Evolutionary conservation across 768 basidiomycete genomes (phyloP).

Genomic region (Amanita thiersii): DNA sequence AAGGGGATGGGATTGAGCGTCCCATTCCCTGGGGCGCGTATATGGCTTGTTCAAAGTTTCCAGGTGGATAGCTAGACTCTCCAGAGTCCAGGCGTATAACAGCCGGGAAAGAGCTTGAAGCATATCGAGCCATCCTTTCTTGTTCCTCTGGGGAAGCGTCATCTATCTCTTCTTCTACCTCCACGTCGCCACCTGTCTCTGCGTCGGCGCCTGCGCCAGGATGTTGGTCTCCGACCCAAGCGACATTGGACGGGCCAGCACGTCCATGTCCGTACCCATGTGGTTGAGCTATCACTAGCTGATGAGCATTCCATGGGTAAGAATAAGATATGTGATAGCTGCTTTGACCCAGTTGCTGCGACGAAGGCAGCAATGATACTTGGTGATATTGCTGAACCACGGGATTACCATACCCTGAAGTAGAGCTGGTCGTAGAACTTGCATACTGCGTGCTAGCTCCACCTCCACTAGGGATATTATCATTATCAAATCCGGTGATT

Average conservation of each 20-base stretch:
- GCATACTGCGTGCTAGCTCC: background rate
- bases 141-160: constrained; percentile 1
- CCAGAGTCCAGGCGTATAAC: constrained; percentile 7
- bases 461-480: background rate
- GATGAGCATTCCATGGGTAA: constrained; percentile 2
- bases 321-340: constrained; percentile 1
- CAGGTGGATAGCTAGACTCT: constrained; percentile 3
- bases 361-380: background rate
- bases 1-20: constrained; percentile 5
- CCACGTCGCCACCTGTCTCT: constrained; percentile 1
- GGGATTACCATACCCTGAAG: constrained; percentile 2
- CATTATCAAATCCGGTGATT: constrained; percentile 23
- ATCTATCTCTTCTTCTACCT: background rate
- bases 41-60: background rate
- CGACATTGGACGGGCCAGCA: background rate
- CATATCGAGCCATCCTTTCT: background rate
- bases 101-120: constrained; percentile 4
- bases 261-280: background rate
- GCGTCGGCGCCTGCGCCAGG: constrained; percentile 2
- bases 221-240: background rate
- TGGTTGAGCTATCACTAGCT: background rate
- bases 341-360: constrained; percentile 5
- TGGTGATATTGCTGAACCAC: constrained; percentile 5
- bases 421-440: constrained; percentile 2
- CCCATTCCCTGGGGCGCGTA: constrained; percentile 6